Evolutionary conservation across 2,329 filamentous ascomycete genomes (phyloP), one percentile per base, ranked within the genome.

Genomic region (Fusarium clavum): DNA sequence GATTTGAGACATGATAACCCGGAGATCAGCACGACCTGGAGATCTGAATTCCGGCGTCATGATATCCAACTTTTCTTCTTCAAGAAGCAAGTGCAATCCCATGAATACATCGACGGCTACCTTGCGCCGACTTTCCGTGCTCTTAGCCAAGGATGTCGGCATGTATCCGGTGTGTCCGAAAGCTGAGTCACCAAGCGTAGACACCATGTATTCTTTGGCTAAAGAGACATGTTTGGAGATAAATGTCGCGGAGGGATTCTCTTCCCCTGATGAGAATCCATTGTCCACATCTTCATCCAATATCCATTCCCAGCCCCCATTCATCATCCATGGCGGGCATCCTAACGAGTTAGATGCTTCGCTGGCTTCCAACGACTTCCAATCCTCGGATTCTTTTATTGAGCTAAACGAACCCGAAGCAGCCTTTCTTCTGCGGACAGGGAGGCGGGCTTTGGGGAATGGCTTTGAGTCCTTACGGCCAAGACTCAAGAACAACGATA

Each of bases 41-140:
- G 83, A 83, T 4, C 75, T 70, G 41, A 81, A 81, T 53, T 85
- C 83, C 0, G 83, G 80, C 0, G 80, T 79, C 67, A 85, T 83
- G 7, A 90, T 87, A 65, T 93, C 89, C 3, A 99, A 86, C 77
- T 97, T 98, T 67, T 92, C 86, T 77, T 99, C 96, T 78, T 99
- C 95, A 0, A 92, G 86, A n/a, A 97, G 83, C 5, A 98, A 84
- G 80, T 99, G 96, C 14, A 99, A 83, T 1, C 88, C 91, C 69
- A 97, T 83, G 40, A 95, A 86, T 54, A 92, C 85, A 75, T 92
- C 87, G 77, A 91, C 82, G 34, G 92, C 85, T 57, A 89, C 81
- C 75, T 85, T 90, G 59, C 87, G 84, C 45, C 89, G 86, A 52
- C 85, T 84, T 60, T 88, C 87, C 40, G 86, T 82, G 57, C 84